Percentiles rank a stretch among this genome's conserved stretches.
phyloP scores from a whole-genome alignment of 345 rosid species.

The Lepidium didymum region DNA sequence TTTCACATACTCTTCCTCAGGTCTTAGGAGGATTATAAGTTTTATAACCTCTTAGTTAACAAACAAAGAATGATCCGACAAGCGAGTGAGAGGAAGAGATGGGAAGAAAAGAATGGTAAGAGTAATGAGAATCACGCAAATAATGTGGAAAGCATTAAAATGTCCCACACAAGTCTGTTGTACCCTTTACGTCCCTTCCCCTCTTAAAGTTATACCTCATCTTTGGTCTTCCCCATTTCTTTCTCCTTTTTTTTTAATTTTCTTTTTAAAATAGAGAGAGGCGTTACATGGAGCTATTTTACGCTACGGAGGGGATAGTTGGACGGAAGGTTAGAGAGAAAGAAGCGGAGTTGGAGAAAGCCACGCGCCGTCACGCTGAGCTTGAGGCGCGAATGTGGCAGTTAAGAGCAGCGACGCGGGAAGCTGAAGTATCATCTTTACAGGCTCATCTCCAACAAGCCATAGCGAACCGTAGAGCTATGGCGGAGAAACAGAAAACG shows the following conservation, averaged over 20 bases:
- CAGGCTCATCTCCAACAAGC: conserved; percentile 74
- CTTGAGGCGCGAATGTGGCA: conserved; percentile 74
- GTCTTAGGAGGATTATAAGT: too few species aligned
- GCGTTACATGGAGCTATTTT: conserved; percentile 52
- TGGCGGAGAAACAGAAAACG: not conserved
- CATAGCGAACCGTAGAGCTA: conserved; percentile 26
- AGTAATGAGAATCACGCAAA: not conserved
- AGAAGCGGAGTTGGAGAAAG: conserved; percentile 56
- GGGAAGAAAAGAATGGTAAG: not conserved
- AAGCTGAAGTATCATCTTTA: conserved; percentile 55
- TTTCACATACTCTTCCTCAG: too few species aligned
- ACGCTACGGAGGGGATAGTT: conserved; percentile 51
- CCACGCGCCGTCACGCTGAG: conserved; percentile 55
- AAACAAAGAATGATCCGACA: too few species aligned
- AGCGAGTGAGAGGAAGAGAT: not conserved
- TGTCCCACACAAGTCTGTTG: not conserved
- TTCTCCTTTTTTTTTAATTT: not conserved
- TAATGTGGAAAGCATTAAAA: not conserved
- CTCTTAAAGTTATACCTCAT: not conserved
- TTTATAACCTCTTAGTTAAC: too few species aligned
- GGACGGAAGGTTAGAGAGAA: conserved; percentile 45
- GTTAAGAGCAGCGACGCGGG: conserved; percentile 65
- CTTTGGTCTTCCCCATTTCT: not conserved
- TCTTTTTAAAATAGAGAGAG: conserved; percentile 23
- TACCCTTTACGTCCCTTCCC: not conserved